phyloP scores from a whole-genome alignment of 768 basidiomycete genomes.

The Russula dissimulans region DNA sequence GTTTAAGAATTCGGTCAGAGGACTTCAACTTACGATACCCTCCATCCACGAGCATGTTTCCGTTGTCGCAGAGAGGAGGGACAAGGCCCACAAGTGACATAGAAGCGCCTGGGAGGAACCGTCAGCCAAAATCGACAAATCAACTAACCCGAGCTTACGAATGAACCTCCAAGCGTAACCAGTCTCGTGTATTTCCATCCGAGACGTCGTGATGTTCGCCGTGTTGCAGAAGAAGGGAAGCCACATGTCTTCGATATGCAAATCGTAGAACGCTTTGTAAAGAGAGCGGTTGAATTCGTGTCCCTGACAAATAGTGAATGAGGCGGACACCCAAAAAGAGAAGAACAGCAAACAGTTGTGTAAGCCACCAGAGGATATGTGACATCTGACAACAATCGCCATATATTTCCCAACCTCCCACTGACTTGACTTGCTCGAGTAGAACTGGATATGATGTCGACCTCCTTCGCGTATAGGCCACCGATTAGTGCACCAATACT shows the following conservation, averaged over 20 bases:
- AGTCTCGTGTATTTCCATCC: slow-evolving; percentile 95
- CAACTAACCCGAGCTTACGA: slow-evolving; percentile 37
- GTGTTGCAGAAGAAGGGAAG: slow-evolving; percentile 97
- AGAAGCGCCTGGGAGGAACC: slow-evolving; percentile 60
- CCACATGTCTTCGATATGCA: slow-evolving; percentile 98
- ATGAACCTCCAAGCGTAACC: slow-evolving; percentile 98
- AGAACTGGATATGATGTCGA: slow-evolving; percentile 76
- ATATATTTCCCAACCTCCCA: slow-evolving; percentile 85
- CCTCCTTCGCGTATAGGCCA: slow-evolving; percentile 90
- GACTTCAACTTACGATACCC: slow-evolving; percentile 62
- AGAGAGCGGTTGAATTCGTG: slow-evolving; percentile 93
- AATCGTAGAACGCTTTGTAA: slow-evolving; percentile 92
- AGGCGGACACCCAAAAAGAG: not conserved
- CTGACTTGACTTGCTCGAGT: slow-evolving; percentile 90
- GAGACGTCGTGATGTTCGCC: slow-evolving; percentile 91
- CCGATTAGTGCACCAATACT: slow-evolving; percentile 91
- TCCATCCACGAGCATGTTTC: slow-evolving; percentile 84
- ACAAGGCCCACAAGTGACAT: slow-evolving; percentile 96
- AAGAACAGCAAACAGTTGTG: slow-evolving; percentile 51
- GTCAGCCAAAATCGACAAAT: not conserved
- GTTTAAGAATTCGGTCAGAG: not conserved
- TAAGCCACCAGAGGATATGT: slow-evolving; percentile 90
- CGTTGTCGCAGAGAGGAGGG: slow-evolving; percentile 91
- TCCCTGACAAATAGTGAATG: slow-evolving; percentile 42
- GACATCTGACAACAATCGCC: slow-evolving; percentile 89